phyloP scores from a whole-genome alignment of 257 asterid genomes.

The Solanum sejunctum region DNA sequence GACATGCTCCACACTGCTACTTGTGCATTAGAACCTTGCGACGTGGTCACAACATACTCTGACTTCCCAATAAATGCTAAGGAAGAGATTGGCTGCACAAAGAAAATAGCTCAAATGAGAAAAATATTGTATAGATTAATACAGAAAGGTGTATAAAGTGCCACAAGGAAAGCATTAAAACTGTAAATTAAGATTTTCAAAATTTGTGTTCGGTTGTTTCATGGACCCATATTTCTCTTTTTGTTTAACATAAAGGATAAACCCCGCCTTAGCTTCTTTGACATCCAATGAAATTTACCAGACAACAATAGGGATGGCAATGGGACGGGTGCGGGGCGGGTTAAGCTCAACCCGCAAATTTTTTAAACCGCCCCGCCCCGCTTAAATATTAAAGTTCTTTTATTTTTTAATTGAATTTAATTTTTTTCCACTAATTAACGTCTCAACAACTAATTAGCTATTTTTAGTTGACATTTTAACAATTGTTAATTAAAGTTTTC shows the following conservation, averaged over 20 bases:
- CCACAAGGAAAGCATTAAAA: background rate
- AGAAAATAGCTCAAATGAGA: slow-evolving; percentile 1
- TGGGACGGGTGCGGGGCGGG: too few species aligned
- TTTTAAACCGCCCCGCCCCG: too few species aligned
- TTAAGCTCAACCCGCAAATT: too few species aligned
- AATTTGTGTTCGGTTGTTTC: background rate
- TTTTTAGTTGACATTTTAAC: too few species aligned
- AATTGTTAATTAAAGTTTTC: too few species aligned
- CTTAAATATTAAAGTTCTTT: too few species aligned
- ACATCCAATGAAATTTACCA: background rate
- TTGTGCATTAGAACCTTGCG: slow-evolving; percentile 57
- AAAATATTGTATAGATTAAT: background rate
- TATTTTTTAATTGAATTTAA: too few species aligned
- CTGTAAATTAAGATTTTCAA: background rate
- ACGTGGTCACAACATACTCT: slow-evolving; percentile 60
- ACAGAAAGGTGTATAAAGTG: background rate
- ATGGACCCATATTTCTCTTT: background rate
- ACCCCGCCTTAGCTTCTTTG: background rate
- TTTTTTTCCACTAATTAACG: too few species aligned
- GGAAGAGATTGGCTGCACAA: slow-evolving; percentile 44
- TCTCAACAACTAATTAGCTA: too few species aligned
- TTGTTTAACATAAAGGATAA: background rate
- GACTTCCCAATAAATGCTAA: slow-evolving; percentile 81
- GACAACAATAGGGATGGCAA: background rate
- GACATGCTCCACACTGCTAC: slow-evolving; percentile 71